These are phyloP conservation scores for Claviceps purpurea DNA, from an alignment of 2,329 filamentous ascomycete species.

Conservation along the genomic window DNA sequence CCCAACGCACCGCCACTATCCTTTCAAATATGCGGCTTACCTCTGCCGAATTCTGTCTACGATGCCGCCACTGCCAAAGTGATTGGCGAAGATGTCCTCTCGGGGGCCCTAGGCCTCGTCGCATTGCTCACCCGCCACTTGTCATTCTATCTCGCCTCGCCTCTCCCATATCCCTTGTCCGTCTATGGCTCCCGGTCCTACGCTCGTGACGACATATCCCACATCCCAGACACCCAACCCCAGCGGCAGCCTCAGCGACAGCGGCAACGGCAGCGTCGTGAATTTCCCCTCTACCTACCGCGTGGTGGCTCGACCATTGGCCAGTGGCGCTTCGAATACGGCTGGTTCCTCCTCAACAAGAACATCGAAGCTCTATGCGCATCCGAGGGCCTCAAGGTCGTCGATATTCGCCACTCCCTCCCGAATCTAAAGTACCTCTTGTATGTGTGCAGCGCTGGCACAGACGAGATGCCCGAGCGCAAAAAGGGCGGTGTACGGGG, in stretches of 20 bases:
- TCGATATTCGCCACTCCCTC: constrained; percentile 84
- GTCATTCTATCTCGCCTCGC: constrained; percentile 67
- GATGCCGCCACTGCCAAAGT: constrained; percentile 32
- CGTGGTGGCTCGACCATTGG: constrained; percentile 49
- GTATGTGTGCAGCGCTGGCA: constrained; percentile 77
- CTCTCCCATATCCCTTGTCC: constrained; percentile 68
- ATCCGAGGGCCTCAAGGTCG: constrained; percentile 58
- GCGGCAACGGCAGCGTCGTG: constrained; percentile 37
- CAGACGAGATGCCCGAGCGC: constrained; percentile 44
- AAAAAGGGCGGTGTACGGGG: constrained; percentile 49
- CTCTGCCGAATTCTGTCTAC: constrained; percentile 69
- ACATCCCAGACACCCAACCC: constrained; percentile 31
- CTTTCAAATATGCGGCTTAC: constrained; percentile 70
- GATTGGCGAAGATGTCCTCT: constrained; percentile 55
- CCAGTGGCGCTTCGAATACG: constrained; percentile 90
- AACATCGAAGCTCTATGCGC: constrained; percentile 62
- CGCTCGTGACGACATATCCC: constrained; percentile 62
- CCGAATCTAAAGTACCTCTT: constrained; percentile 89
- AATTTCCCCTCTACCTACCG: constrained; percentile 66
- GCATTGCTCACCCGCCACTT: constrained; percentile 63
- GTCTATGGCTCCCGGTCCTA: constrained; percentile 61
- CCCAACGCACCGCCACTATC: constrained; percentile 47
- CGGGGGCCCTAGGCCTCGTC: constrained; percentile 70
- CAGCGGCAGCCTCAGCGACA: constrained; percentile 26
- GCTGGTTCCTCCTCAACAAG: constrained; percentile 92